phyloP scores from a whole-genome alignment of 2,329 filamentous ascomycete genomes.

The Podosphaera fusca region DNA sequence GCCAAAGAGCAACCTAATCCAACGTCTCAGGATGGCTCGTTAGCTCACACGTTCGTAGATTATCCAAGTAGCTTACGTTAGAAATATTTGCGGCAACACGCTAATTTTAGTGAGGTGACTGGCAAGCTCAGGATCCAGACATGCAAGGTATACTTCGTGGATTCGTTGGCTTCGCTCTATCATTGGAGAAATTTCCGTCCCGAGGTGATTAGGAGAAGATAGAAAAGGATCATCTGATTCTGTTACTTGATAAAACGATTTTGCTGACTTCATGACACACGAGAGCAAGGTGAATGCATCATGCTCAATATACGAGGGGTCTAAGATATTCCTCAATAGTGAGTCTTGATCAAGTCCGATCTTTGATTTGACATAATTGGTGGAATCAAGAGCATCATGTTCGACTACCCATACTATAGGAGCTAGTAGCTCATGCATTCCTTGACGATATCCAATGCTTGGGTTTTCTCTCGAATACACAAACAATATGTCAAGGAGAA shows the following conservation, averaged over 20 bases:
- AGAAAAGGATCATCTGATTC: constrained; percentile 16
- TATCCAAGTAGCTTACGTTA: constrained; percentile 41
- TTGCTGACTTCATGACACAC: constrained; percentile 67
- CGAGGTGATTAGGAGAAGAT: constrained; percentile 4
- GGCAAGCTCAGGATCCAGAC: constrained; percentile 63
- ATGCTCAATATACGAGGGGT: constrained; percentile 59
- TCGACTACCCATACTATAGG: constrained; percentile 71
- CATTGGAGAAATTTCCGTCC: constrained; percentile 38
- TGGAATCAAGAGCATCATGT: constrained; percentile 46
- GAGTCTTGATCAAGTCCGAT: constrained; percentile 4
- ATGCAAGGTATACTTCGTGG: constrained; percentile 57
- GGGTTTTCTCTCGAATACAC: constrained; percentile 87
- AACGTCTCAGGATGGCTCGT: constrained; percentile 27
- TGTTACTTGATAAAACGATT: constrained; percentile 55
- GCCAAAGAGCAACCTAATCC: constrained; percentile 82
- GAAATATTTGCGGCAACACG: constrained; percentile 84
- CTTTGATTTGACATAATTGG: constrained; percentile 16
- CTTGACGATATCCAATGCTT: constrained; percentile 74
- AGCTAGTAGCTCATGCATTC: constrained; percentile 91
- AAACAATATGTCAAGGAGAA: constrained; percentile 76
- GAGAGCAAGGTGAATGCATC: constrained; percentile 76
- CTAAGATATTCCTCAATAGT: constrained; percentile 39
- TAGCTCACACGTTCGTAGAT: not conserved
- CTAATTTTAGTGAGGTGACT: constrained; percentile 63
- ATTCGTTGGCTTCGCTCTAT: constrained; percentile 70